Base-by-base conservation (phyloP, 768 basidiomycete species). In the Mycena galopus region DNA sequence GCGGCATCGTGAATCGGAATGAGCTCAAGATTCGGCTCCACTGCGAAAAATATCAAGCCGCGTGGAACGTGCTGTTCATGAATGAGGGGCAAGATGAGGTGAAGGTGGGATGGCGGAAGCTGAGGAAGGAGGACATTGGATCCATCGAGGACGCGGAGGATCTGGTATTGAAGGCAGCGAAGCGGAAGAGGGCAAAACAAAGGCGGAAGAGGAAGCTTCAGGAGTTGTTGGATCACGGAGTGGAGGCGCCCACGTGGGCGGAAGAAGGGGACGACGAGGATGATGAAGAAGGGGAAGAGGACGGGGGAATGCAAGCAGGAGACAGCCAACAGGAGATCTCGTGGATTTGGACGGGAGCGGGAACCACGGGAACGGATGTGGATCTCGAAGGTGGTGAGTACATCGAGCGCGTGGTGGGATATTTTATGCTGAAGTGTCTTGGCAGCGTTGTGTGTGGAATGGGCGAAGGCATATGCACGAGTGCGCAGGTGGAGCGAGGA, bases 301-400 rank as follows among this genome's bases (percentile, higher is more conserved):
- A n/a, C n/a, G 10, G 14, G 29, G 64, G 3, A 37, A 14, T 17
- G 61, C 12, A 17, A 32, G 39, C 11, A 2, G 16, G 27, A 8
- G 42, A 62, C 17, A 62, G 27, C 23, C 10, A 8, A 16, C 27
- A 27, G 39, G 61, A 62, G 27, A 29, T 62, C 9, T 62, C 61
- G 6, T 62, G 61, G 61, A 62, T 62, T 32, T 62, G 61, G 61
- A 35, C 61, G 19, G 27, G 2, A 17, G 47, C 61, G 9, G 61
- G 61, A 11, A 23, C 14, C 1, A 7, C 27, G 14, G 61, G 61
- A 25, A 50, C 61, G 2, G 44, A 62, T 27, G 60, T 12, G n/a
- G 60, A 61, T 23, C n/a, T 61, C 4, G 37, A 61, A 14, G 60
- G 44, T 12, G 42, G 61, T 66, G 32, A 57, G 56, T 50, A 21